These are phyloP conservation scores for Penicillium janthinellum DNA, from an alignment of 2,329 filamentous ascomycete genomes.

Conservation along the genomic window DNA sequence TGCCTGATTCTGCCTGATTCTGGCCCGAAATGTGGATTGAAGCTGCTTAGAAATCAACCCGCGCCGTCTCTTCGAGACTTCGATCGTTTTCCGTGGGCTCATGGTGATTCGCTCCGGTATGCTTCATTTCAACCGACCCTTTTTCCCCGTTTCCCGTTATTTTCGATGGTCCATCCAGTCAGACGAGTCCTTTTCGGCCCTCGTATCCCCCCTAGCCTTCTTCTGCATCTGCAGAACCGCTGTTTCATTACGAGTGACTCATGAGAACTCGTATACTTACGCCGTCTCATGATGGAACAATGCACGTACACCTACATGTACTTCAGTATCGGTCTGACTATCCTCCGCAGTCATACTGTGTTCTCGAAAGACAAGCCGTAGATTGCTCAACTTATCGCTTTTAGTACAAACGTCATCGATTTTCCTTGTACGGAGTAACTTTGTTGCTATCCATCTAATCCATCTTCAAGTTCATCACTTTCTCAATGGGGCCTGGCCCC, in stretches of 20 bases:
- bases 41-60: conserved; percentile 34
- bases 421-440: no score
- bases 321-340: no score
- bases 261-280: background rate
- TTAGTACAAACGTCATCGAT: no score
- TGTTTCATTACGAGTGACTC: conserved; percentile 4
- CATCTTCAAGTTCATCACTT: background rate
- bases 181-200: background rate
- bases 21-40: background rate
- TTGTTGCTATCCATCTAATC: background rate
- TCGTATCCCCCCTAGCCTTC: background rate
- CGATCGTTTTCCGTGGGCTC: conserved; percentile 1
- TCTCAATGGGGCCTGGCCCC: background rate
- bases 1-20: background rate
- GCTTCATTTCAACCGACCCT: background rate
- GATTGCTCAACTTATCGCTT: no score
- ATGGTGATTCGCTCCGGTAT: background rate
- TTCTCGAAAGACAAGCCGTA: no score
- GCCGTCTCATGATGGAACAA: background rate
- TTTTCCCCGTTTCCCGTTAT: background rate
- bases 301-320: no score
- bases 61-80: background rate
- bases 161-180: background rate
- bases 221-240: background rate
- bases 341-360: no score